Percentiles rank a stretch among this genome's conserved stretches.
Evolutionary conservation across 306 rosid genomes (phyloP).

Genomic region (Dicorynia guianensis): DNA sequence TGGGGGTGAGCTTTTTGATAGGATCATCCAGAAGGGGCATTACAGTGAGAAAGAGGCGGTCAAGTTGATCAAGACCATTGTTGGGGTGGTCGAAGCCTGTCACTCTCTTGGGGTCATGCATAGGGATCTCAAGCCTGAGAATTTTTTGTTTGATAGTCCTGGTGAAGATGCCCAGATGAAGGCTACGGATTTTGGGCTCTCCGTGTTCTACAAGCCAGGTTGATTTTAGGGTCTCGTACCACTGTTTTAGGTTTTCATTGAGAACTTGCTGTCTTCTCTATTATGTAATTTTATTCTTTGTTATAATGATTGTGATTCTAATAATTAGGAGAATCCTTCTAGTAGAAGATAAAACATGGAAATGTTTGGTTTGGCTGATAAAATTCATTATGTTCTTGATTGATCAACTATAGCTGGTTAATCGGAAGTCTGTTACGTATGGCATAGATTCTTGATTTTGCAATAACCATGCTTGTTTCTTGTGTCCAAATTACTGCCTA

Average conservation of each 20-base stretch:
- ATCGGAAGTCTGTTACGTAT: neutral
- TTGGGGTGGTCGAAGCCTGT: slow-evolving; percentile 82
- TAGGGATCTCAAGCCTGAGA: slow-evolving; percentile 96
- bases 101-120: slow-evolving; percentile 98
- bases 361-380: neutral
- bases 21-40: slow-evolving; percentile 86
- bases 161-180: slow-evolving; percentile 79
- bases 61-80: slow-evolving; percentile 75
- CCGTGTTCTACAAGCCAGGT: slow-evolving; percentile 88
- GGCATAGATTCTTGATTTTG: neutral
- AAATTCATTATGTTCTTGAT: neutral
- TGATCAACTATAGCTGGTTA: neutral
- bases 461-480: slow-evolving; percentile 3
- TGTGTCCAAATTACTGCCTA: slow-evolving; percentile 13
- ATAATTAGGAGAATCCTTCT: slow-evolving; percentile 6
- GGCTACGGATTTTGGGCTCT: slow-evolving; percentile 89
- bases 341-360: slow-evolving; percentile 14
- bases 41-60: slow-evolving; percentile 89
- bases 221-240: slow-evolving; percentile 23
- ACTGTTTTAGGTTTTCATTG: neutral
- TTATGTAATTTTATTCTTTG: neutral
- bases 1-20: slow-evolving; percentile 89
- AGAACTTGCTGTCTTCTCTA: neutral
- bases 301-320: neutral
- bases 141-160: slow-evolving; percentile 81